Conservation (phyloP, 2,329 filamentous ascomycete genomes). For the Thielaviopsis punctulata region DNA sequence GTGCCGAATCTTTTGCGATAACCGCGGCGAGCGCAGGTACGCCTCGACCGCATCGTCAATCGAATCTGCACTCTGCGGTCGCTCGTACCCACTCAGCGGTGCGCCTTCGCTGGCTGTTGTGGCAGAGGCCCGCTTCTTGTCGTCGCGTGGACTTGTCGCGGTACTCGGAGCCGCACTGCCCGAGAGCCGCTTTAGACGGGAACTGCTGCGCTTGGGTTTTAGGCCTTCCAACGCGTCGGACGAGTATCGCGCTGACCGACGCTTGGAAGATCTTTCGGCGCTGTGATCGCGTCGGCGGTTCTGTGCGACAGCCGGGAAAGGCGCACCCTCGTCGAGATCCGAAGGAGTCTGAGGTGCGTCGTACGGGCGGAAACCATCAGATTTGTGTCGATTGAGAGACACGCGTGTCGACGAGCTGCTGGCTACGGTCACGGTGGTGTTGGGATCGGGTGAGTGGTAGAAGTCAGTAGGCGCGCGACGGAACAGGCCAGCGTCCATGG, state of each 20-base stretch:
- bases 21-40: conserved; percentile 64
- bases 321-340: conserved; percentile 56
- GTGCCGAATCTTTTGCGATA: conserved; percentile 78
- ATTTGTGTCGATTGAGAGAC: conserved; percentile 4
- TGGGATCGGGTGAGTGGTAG: background rate
- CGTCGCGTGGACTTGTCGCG: conserved; percentile 27
- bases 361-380: conserved; percentile 7
- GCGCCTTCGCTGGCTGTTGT: conserved; percentile 17
- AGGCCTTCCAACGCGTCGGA: conserved; percentile 29
- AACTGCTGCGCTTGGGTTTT: conserved; percentile 36
- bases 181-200: conserved; percentile 41
- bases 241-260: conserved; percentile 31
- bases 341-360: background rate
- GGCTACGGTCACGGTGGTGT: background rate
- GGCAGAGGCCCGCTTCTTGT: conserved; percentile 16
- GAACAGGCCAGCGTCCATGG: conserved; percentile 3
- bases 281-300: conserved; percentile 35
- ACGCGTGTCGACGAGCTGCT: background rate
- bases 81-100: conserved; percentile 43
- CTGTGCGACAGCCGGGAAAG: conserved; percentile 51
- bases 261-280: conserved; percentile 23
- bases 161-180: conserved; percentile 16
- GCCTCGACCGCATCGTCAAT: conserved; percentile 75
- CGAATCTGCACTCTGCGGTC: conserved; percentile 66
- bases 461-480: conserved; percentile 1